A percentile compares a stretch with the other conserved stretches of the same genome.
phyloP scores from a whole-genome alignment of 2,329 filamentous ascomycete genomes.

The Pestalotiopsis sp. region DNA sequence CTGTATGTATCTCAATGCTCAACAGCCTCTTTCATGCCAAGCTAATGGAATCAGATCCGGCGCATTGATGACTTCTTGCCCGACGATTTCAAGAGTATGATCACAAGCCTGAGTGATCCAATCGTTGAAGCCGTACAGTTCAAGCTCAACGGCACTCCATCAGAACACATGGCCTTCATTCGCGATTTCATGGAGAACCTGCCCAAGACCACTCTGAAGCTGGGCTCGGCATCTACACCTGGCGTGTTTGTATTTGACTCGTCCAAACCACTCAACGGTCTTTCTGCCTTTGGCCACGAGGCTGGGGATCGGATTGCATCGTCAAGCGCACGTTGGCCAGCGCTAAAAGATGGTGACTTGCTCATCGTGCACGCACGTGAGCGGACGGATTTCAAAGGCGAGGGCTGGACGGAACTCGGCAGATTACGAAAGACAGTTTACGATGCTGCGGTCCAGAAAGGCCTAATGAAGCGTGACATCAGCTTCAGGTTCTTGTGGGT shows the following conservation, averaged over 20 bases:
- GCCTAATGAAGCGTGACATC: constrained; percentile 50
- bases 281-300: constrained; percentile 52
- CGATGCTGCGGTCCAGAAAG: constrained; percentile 66
- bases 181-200: constrained; percentile 70
- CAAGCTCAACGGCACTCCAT: constrained; percentile 53
- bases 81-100: constrained; percentile 71
- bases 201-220: constrained; percentile 59
- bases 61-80: constrained; percentile 66
- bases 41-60: constrained; percentile 57
- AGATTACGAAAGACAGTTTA: constrained; percentile 73
- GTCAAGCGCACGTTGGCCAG: constrained; percentile 22
- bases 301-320: constrained; percentile 27
- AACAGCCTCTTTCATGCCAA: not conserved
- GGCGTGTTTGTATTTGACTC: constrained; percentile 78
- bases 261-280: constrained; percentile 72
- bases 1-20: constrained; percentile 45
- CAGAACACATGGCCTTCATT: constrained; percentile 42
- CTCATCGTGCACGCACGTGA: constrained; percentile 80
- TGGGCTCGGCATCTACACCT: constrained; percentile 76
- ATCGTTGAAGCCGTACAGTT: constrained; percentile 77
- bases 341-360: constrained; percentile 72
- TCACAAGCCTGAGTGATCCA: constrained; percentile 69
- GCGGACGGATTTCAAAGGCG: constrained; percentile 63
- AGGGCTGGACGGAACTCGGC: constrained; percentile 72
- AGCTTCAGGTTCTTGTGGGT: constrained; percentile 81